phyloP scores from a whole-genome alignment of 306 rosid genomes.

The Malus asiatica region DNA sequence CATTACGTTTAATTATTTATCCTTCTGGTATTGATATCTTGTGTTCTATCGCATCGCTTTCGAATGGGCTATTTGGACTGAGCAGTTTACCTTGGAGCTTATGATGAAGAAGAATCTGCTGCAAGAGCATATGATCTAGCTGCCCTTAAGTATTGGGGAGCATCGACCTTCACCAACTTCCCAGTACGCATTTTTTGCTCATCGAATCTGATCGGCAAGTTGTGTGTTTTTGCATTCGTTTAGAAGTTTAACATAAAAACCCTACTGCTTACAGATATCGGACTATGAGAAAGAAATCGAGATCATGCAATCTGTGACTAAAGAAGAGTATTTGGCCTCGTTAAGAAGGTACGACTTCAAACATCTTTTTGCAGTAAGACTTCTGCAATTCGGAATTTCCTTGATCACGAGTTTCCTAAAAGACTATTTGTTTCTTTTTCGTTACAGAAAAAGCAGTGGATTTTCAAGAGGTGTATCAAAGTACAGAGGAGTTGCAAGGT shows the following conservation, averaged over 20 bases:
- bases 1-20: neutral
- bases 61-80: conserved; percentile 1
- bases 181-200: conserved; percentile 33
- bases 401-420: neutral
- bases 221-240: neutral
- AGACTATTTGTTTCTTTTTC: neutral
- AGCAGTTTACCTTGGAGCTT: conserved; percentile 69
- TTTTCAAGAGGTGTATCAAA: conserved; percentile 93
- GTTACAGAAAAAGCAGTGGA: conserved; percentile 79
- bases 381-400: neutral
- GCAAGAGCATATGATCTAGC: conserved; percentile 96
- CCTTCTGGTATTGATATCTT: neutral
- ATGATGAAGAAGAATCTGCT: conserved; percentile 87
- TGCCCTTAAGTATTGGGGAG: conserved; percentile 87
- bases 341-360: conserved; percentile 58
- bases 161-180: conserved; percentile 72
- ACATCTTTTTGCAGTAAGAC: neutral
- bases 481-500: conserved; percentile 93
- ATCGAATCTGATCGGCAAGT: neutral
- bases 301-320: conserved; percentile 63
- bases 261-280: conserved; percentile 32
- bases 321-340: conserved; percentile 87
- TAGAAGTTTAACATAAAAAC: neutral
- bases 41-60: conserved; percentile 1
- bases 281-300: conserved; percentile 74